Conservation (phyloP, 2,329 filamentous ascomycete genomes). For the Fusarium lyarnte region DNA sequence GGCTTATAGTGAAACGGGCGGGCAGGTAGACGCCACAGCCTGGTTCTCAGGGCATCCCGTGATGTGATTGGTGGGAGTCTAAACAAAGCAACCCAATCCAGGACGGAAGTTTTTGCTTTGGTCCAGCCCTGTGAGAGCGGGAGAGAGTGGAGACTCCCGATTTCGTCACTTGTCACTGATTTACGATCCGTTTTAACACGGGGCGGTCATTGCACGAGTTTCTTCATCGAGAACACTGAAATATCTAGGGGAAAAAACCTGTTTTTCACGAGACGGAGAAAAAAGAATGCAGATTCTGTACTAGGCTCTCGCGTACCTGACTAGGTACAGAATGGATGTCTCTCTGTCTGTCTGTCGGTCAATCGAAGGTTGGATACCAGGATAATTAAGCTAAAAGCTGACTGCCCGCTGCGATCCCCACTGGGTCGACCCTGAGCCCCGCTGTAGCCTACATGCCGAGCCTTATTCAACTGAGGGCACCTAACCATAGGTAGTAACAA, state of each 20-base stretch:
- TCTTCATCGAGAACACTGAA: not conserved
- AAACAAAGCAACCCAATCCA: constrained; percentile 23
- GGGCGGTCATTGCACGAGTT: not conserved
- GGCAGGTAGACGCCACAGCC: constrained; percentile 30
- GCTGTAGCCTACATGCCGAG: constrained; percentile 5
- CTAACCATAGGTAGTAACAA: not conserved
- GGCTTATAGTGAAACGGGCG: constrained; percentile 29
- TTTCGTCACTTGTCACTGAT: not conserved
- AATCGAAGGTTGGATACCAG: not conserved
- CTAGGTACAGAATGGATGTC: not conserved
- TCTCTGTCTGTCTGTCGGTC: not conserved
- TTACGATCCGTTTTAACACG: not conserved
- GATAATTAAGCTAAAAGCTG: constrained; percentile 19
- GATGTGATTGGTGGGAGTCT: constrained; percentile 14
- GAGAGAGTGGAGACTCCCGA: constrained; percentile 15
- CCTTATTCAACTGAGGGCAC: constrained; percentile 7
- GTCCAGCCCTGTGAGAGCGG: constrained; percentile 34
- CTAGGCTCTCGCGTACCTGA: constrained; percentile 24
- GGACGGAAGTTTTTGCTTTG: constrained; percentile 23
- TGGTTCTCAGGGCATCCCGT: constrained; percentile 10
- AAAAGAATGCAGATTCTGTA: not conserved
- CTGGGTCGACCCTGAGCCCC: constrained; percentile 14
- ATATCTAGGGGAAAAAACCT: not conserved
- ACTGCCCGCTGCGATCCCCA: constrained; percentile 8
- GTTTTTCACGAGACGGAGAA: not conserved